Evolutionary conservation across 345 rosid genomes (phyloP).

Genomic region (Draba incana): DNA sequence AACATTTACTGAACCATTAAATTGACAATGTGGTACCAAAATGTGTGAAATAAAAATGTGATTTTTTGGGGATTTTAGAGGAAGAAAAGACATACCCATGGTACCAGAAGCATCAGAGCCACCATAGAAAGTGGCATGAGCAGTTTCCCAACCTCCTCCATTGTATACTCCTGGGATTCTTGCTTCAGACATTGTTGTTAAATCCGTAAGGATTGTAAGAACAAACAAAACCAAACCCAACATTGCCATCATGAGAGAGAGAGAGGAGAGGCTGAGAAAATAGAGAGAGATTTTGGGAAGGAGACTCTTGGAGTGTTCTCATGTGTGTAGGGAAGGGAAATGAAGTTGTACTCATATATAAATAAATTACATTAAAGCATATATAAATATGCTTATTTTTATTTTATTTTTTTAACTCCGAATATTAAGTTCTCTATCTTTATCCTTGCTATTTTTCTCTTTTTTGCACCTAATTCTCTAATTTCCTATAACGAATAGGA

Average conservation of each 20-base stretch:
- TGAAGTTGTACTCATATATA: conserved; percentile 25
- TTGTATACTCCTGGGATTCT: conserved; percentile 74
- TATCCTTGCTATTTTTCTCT: conserved; percentile 16
- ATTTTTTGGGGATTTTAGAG: neutral
- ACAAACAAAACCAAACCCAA: conserved; percentile 22
- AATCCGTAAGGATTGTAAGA: conserved; percentile 36
- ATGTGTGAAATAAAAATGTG: neutral
- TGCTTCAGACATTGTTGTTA: conserved; percentile 47
- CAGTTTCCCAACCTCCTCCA: conserved; percentile 72
- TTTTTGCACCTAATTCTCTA: too few relatives aligned
- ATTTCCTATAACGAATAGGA: too few relatives aligned
- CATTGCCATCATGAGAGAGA: conserved; percentile 36
- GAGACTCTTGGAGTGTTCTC: conserved; percentile 14
- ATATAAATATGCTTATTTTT: neutral
- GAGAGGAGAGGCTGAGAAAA: neutral
- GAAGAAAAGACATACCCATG: conserved; percentile 56
- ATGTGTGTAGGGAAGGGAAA: conserved; percentile 36
- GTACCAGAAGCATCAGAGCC: conserved; percentile 91
- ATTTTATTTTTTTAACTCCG: neutral
- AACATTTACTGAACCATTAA: too few relatives aligned
- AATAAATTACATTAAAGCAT: conserved; percentile 12
- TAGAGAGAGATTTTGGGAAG: conserved; percentile 18
- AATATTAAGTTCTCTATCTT: conserved; percentile 17
- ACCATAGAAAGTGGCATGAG: conserved; percentile 94
- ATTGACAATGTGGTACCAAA: too few relatives aligned